Base-by-base conservation (phyloP, 164 flowering plant genomes). In the Liquidambar formosana region DNA sequence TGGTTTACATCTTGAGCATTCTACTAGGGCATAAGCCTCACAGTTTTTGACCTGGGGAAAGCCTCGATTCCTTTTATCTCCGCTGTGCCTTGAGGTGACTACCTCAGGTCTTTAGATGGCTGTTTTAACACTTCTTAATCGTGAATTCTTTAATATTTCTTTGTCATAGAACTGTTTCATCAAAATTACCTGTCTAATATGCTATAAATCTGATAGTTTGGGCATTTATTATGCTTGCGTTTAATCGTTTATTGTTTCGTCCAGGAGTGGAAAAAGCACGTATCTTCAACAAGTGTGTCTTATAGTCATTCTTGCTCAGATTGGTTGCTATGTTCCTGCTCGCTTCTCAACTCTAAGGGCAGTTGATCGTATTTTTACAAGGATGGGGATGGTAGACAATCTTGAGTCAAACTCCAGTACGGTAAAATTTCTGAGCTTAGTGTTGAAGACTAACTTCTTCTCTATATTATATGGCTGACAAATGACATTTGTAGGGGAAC, bases 211-310 rank as follows among this genome's bases (percentile, higher is more conserved):
- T 53, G n/a, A 49, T 33, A 12, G 28, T 56, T 18, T 25, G 46
- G 67, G 58, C 44, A 60, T 68, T 27, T 27, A n/a, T 28, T 43
- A 28, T 65, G 23, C 49, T 58, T 46, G 38, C n/a, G 22, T 27
- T 33, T 43, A 27, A 15, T 62, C 19, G n/a, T 11, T 4, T 46
- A 11, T 61, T 71, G 28, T 66, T 73, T 61, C 23, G 10, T 69
- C 53, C 81, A 96, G 99, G 99, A 93, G 99, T 83, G 99, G 99
- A 47, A 96, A 96, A 80, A 96, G 99, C 78, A 93, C 99, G 33
- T 96, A 93, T 79, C 97, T 96, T 68, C 99, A 92, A 75, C 99
- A 96, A 89, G 88, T 93, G 66, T 96, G 99, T 76, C 91, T 96
- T 58, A 64, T 88, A 26, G 86, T 96, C 67, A 90, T 96, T 78